Base-by-base conservation (phyloP, 2,329 filamentous ascomycete species). In the Colletotrichum chlorophyti region DNA sequence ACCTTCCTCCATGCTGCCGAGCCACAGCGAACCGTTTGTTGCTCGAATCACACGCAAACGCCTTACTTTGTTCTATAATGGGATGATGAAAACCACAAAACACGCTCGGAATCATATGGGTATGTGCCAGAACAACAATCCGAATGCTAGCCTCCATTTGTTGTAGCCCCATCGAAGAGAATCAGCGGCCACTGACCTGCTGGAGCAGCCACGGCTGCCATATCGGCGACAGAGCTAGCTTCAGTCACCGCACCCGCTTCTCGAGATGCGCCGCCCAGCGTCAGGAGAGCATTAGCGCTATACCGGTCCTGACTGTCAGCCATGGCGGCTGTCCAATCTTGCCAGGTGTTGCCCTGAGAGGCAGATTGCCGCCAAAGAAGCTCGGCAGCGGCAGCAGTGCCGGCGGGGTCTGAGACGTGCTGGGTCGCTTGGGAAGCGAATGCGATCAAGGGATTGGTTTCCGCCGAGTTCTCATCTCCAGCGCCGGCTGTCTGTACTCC, bases 301-400 rank as follows among this genome's bases (percentile, higher is more conserved):
- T 79, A 83, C 21, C 78, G 74, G 40, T 82, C 79, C 55, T 81
- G 78, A 29, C 69, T 78, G 62, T 81, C 77, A 29, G 77, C 74
- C 24, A 84, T 78, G 50, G 80, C 79, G 0, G 76, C 74, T 8
- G 80, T 79, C 82, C 82, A 85, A 68, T 83, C 79, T 14, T 81
- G 76, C 82, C 82, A 85, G 0, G 79, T 74, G 59, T 79, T 83
- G 7, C 72, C 74, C 4, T 70, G 67, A 10, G 62, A 61, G 4
- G 57, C 45, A 4, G 32, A 35, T 11, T 67, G 64, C 31, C 69
- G 69, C 72, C 69, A 76, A 62, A 73, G 68, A 58, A 68, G 67
- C n/a, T 72, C 69, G 5, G 68, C 49, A 1, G 63, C 40, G 6
- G 66, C 59, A 26, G 69, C 65, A 6, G 63, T 37, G 11, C 65